Evolutionary conservation across 2,329 filamentous ascomycete species (phyloP), one percentile per base, ranked within the genome.

Genomic region (Aurifilum marmelostoma): DNA sequence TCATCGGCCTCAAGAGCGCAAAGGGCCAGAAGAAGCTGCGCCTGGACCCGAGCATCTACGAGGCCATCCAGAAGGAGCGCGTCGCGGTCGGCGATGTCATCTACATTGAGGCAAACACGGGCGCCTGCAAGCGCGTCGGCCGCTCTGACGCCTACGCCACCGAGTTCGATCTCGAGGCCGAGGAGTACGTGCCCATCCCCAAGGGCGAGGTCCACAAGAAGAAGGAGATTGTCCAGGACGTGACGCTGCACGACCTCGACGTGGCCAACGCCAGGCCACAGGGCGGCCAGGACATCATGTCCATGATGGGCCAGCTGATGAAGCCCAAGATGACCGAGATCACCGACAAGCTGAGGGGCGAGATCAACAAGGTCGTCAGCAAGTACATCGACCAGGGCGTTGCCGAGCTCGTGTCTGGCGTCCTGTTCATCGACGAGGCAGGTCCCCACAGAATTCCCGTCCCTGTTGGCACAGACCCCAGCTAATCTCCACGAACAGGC

Each of bases 271-370:
- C 96, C 18, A 87, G 95, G 76, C 96, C 96, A 5, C 94, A 98
- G 83, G 96, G 96, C 66, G 96, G 96, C 59, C 96, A 99, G 84
- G 96, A 99, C 80, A 97, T 99, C 74, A 98, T 99, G 94, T 97
- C 94, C 84, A 98, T 99, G 96, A 98, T 99, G 95, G 96, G 96
- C 76, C 96, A 99, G 82, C 83, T 99, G 77, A 97, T 98, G 94
- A 98, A 98, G 87, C 96, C 96, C 71, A 97, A 97, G 85, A 97
- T 97, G 90, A 99, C 96, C 7, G 96, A 99, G 80, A 98, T 99
- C 77, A 99, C 96, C 39, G 96, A 99, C 82, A 99, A 99, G 84
- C 84, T 99, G 77, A 89, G 96, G 71, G 85, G 88, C 67, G 96
- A 99, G 83, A 98, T 99, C 84, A 97, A 99, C 88, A 98, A 98